Evolutionary conservation across 176 grass and related monocot species (phyloP).

Genomic region (Hyparrhenia diplandra): DNA sequence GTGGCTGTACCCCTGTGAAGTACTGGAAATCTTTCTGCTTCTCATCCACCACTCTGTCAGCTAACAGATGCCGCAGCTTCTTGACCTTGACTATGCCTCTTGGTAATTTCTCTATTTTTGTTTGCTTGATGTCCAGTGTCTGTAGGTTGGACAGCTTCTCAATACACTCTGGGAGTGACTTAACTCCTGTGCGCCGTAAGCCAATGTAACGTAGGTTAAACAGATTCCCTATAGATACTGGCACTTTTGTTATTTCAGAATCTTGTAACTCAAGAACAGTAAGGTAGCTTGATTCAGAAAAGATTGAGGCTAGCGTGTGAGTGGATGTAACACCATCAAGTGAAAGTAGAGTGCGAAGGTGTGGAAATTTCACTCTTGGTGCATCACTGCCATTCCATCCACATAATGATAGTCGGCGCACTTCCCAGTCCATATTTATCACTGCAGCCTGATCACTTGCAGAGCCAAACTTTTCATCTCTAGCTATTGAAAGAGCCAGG

Average conservation of each 20-base stretch:
- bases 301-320: not conserved
- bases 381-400: not conserved
- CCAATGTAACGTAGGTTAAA: too few relatives aligned
- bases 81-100: too few relatives aligned
- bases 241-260: slow-evolving; percentile 16
- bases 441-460: not conserved
- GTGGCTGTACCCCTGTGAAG: not conserved
- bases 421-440: not conserved
- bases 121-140: too few relatives aligned
- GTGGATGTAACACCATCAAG: not conserved
- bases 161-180: too few relatives aligned
- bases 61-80: too few relatives aligned
- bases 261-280: slow-evolving; percentile 37
- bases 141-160: too few relatives aligned
- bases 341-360: slow-evolving; percentile 23
- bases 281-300: slow-evolving; percentile 10
- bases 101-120: too few relatives aligned
- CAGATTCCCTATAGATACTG: not conserved
- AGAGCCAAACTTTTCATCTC: slow-evolving; percentile 23
- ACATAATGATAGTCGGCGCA: slow-evolving; percentile 22
- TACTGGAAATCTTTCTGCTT: not conserved
- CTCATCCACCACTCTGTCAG: too few relatives aligned
- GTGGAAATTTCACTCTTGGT: not conserved
- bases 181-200: too few relatives aligned
- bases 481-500: slow-evolving; percentile 32